phyloP scores from a whole-genome alignment of 495 filamentous ascomycete species.

The Aspergillus asperescens region DNA sequence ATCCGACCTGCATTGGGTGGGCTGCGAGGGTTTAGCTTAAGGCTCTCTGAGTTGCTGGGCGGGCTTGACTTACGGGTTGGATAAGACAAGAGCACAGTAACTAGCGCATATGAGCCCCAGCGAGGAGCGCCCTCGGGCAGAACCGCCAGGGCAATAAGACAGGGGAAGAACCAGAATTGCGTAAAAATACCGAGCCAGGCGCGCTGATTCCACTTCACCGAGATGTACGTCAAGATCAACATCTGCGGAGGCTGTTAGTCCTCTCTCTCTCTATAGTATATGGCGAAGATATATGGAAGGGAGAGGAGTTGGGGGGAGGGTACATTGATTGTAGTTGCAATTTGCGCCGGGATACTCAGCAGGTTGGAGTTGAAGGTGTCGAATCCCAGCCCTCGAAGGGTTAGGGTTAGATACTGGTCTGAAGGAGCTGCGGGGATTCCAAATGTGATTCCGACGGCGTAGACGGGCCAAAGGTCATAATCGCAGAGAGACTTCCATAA shows the following conservation, averaged over 20 bases:
- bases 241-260: too few species aligned
- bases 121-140: conserved; percentile 34
- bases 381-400: conserved; percentile 54
- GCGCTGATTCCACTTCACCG: conserved; percentile 28
- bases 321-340: conserved; percentile 43
- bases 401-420: conserved; percentile 55
- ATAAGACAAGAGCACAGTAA: conserved; percentile 51
- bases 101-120: conserved; percentile 54
- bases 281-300: too few species aligned
- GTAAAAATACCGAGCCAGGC: conserved; percentile 36
- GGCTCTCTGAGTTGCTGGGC: too few species aligned
- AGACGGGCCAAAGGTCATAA: conserved; percentile 64
- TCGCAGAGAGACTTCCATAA: conserved; percentile 53
- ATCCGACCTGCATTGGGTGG: conserved; percentile 29
- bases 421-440: conserved; percentile 45
- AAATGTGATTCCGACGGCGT: conserved; percentile 51
- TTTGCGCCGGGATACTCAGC: conserved; percentile 46
- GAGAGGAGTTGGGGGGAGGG: too few species aligned
- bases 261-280: too few species aligned
- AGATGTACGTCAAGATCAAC: neutral
- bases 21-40: neutral
- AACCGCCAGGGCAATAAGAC: conserved; percentile 40
- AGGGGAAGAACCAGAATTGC: conserved; percentile 26
- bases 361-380: conserved; percentile 55
- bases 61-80: conserved; percentile 29